Conservation (phyloP, 2,329 filamentous ascomycete genomes). For the Talaromyces sp. region DNA sequence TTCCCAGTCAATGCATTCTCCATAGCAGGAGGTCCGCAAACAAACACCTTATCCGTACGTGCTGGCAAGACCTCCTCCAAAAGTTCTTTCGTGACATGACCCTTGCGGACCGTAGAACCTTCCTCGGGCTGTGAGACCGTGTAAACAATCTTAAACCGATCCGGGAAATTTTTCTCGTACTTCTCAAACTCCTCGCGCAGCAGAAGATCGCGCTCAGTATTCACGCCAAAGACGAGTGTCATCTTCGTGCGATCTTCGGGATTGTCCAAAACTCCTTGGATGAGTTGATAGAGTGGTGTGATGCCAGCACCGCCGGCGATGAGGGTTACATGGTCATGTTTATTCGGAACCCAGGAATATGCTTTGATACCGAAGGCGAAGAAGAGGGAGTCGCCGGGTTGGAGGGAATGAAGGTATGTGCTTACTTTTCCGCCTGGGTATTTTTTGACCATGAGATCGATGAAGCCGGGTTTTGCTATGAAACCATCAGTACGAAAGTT, state of each 20-base stretch:
- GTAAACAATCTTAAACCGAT: slow-evolving; percentile 58
- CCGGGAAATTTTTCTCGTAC: slow-evolving; percentile 52
- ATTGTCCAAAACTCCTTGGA: slow-evolving; percentile 61
- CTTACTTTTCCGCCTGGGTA: slow-evolving; percentile 67
- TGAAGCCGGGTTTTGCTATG: slow-evolving; percentile 55
- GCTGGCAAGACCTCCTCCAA: slow-evolving; percentile 50
- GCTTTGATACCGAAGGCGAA: slow-evolving; percentile 58
- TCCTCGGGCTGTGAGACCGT: slow-evolving; percentile 51
- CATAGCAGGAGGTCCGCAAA: slow-evolving; percentile 69
- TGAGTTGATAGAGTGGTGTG: slow-evolving; percentile 67
- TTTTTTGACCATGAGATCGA: slow-evolving; percentile 67
- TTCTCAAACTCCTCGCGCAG: slow-evolving; percentile 56
- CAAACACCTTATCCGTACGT: slow-evolving; percentile 52
- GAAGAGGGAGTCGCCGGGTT: slow-evolving; percentile 60
- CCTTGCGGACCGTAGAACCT: slow-evolving; percentile 50
- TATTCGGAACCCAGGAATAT: slow-evolving; percentile 54
- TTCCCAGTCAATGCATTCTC: slow-evolving; percentile 47
- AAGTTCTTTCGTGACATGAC: slow-evolving; percentile 59
- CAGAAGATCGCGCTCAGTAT: slow-evolving; percentile 62
- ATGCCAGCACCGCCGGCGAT: slow-evolving; percentile 72
- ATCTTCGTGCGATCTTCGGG: slow-evolving; percentile 62
- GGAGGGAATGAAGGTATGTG: slow-evolving; percentile 64
- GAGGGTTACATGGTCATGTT: slow-evolving; percentile 57
- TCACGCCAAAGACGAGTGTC: slow-evolving; percentile 65
- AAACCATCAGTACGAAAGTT: background rate